These are phyloP conservation scores for Penicillium paxilli DNA, from an alignment of 495 filamentous ascomycete genomes.

Conservation along the genomic window DNA sequence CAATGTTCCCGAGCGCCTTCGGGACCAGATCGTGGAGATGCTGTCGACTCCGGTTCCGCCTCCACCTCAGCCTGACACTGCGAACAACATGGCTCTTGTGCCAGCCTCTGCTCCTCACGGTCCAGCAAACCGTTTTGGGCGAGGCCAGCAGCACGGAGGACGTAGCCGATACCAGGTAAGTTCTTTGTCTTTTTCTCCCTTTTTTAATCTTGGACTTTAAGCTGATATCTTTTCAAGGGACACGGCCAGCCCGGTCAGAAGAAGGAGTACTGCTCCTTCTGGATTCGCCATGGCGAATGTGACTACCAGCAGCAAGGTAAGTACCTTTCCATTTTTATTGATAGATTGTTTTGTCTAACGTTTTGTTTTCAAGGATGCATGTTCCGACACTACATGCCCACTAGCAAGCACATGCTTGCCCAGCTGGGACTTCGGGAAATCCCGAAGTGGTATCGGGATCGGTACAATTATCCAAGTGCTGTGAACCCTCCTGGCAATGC, in stretches of 20 bases:
- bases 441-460: slow-evolving; percentile 58
- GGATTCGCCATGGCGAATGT: slow-evolving; percentile 81
- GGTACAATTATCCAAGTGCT: slow-evolving; percentile 35
- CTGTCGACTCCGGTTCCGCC: no score
- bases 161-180: no score
- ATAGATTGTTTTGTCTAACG: slow-evolving; percentile 3
- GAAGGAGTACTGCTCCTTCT: slow-evolving; percentile 85
- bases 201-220: not conserved
- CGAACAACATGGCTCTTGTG: no score
- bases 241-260: slow-evolving; percentile 27
- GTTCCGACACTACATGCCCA: slow-evolving; percentile 86
- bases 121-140: no score
- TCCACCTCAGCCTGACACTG: no score
- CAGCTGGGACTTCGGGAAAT: slow-evolving; percentile 59
- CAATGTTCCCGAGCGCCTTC: no score
- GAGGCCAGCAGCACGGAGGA: no score
- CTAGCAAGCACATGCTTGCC: slow-evolving; percentile 56
- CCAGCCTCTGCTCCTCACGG: no score
- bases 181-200: no score
- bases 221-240: not conserved
- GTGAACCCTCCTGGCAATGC: no score
- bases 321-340: slow-evolving; percentile 1
- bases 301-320: slow-evolving; percentile 74
- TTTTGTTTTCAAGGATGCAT: slow-evolving; percentile 56
- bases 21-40: not conserved